Conservation (phyloP, 192 early-diverging fungal species). For the Gorgonomyces haynaldii region DNA sequence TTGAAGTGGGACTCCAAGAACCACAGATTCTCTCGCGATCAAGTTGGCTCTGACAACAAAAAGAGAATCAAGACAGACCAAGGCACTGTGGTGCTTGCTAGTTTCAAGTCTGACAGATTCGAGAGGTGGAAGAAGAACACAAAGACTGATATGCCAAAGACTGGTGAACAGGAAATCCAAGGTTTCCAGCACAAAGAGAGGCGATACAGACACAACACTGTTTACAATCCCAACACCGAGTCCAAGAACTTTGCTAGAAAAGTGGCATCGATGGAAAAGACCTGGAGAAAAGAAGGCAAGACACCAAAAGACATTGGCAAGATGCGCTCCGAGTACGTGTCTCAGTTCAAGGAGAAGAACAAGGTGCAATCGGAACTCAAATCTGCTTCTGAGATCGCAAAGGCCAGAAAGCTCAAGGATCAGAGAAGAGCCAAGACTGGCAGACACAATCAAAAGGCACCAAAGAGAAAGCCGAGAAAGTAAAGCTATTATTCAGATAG, state of each 20-base stretch:
- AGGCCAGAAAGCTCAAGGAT: conserved; percentile 58
- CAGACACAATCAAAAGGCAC: conserved; percentile 33
- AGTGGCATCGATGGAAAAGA: conserved; percentile 11
- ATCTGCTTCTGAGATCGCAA: conserved; percentile 66
- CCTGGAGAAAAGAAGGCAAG: conserved; percentile 12
- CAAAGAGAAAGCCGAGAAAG: too few relatives aligned
- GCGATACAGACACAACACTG: conserved; percentile 68
- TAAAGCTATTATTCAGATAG: too few relatives aligned
- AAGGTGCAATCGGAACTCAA: conserved; percentile 63
- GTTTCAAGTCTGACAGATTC: conserved; percentile 77
- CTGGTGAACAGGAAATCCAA: conserved; percentile 76
- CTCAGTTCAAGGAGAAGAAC: conserved; percentile 13
- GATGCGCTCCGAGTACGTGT: conserved; percentile 6
- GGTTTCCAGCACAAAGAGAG: conserved; percentile 5
- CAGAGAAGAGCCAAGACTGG: conserved; percentile 66
- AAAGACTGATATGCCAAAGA: conserved; percentile 62
- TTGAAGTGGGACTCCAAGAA: conserved; percentile 89
- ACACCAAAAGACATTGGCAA: conserved; percentile 26
- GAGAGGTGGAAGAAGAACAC: conserved; percentile 87
- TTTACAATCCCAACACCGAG: conserved; percentile 54
- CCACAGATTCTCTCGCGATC: conserved; percentile 78
- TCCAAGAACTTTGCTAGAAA: conserved; percentile 26
- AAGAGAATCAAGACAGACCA: conserved; percentile 87
- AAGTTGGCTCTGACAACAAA: conserved; percentile 88
- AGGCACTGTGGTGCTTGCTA: conserved; percentile 78